These are phyloP conservation scores for Hyaloraphidium curvatum DNA, from an alignment of 192 early-diverging fungal genomes.

Conservation along the genomic window DNA sequence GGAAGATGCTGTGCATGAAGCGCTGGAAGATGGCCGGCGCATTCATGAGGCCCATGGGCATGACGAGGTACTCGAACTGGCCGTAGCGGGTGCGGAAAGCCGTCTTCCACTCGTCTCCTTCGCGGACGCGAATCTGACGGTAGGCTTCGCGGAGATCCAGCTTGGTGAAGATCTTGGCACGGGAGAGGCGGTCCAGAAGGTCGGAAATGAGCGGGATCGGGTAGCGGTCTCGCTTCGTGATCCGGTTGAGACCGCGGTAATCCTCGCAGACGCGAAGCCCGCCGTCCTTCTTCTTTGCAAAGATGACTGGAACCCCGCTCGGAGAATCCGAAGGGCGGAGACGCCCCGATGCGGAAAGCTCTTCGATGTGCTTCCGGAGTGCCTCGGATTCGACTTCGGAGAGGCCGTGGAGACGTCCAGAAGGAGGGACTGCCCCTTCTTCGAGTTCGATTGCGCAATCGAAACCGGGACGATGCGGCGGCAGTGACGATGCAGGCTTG, in stretches of 20 bases:
- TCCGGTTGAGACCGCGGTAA: slow-evolving; percentile 17
- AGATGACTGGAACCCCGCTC: slow-evolving; percentile 13
- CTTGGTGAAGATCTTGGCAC: slow-evolving; percentile 7
- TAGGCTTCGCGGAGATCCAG: background rate
- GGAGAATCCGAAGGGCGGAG: slow-evolving; percentile 9
- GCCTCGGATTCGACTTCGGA: too few species aligned
- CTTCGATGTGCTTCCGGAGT: slow-evolving; percentile 12
- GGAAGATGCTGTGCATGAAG: slow-evolving; percentile 17
- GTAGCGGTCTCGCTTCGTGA: slow-evolving; percentile 15
- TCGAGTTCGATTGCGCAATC: too few species aligned
- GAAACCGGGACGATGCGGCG: too few species aligned
- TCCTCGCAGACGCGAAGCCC: slow-evolving; percentile 13
- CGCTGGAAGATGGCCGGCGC: slow-evolving; percentile 17
- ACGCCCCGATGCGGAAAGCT: slow-evolving; percentile 4
- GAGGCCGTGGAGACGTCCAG: too few species aligned
- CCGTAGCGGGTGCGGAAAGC: slow-evolving; percentile 13
- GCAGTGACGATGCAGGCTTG: too few species aligned
- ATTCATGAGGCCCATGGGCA: slow-evolving; percentile 15
- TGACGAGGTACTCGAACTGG: slow-evolving; percentile 14
- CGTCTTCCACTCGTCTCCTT: slow-evolving; percentile 8
- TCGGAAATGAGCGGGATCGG: slow-evolving; percentile 18
- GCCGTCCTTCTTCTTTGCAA: slow-evolving; percentile 19
- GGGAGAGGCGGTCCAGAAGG: slow-evolving; percentile 5
- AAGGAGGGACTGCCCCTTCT: too few species aligned
- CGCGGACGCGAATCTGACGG: background rate